Evolutionary conservation across 1,284 basidiomycete genomes (phyloP), one percentile per base, ranked within the genome.

Genomic region (Ceratobasidium sp.): DNA sequence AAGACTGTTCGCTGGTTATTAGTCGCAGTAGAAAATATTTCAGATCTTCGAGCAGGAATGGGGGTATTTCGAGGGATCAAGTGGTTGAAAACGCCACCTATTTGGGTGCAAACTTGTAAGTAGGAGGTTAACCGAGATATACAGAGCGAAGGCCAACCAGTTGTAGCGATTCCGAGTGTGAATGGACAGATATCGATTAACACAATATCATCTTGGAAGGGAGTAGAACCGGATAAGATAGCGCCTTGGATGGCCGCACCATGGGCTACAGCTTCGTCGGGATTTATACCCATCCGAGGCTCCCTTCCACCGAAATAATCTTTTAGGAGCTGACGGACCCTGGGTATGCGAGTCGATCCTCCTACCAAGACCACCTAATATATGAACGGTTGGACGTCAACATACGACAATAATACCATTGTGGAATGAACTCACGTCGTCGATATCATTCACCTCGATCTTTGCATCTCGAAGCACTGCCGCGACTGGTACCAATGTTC

Each of bases 101-200:
- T 87, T 73, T 88, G 89, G 84, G 89, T 88, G 80, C 87, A 73
- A 88, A 89, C 84, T 89, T 88, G 80, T 89, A 88, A 85, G 87
- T n/a, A n/a, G n/a, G n/a, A n/a, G n/a, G n/a, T n/a, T n/a, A n/a
- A n/a, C n/a, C n/a, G n/a, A n/a, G n/a, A n/a, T n/a, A n/a, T n/a
- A n/a, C n/a, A n/a, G n/a, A n/a, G n/a, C n/a, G n/a, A n/a, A n/a
- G n/a, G n/a, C n/a, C n/a, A n/a, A 24, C 88, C 88, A 63, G 87
- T 88, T 74, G 88, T 89, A 84, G 89, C 88, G 80, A 89, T 89
- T 85, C 87, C 87, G 77, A 87, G 80, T 48, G 84, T 87, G 33
- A 87, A 81, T 47, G 87, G 86, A 84, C 86, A 86, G 78, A 89
- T 88, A 77, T 89, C 88, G 82, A 89, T 88, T 75, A 89, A 82